These are phyloP conservation scores for Gossypium thurberi DNA, from an alignment of 345 rosid genomes.

Conservation along the genomic window DNA sequence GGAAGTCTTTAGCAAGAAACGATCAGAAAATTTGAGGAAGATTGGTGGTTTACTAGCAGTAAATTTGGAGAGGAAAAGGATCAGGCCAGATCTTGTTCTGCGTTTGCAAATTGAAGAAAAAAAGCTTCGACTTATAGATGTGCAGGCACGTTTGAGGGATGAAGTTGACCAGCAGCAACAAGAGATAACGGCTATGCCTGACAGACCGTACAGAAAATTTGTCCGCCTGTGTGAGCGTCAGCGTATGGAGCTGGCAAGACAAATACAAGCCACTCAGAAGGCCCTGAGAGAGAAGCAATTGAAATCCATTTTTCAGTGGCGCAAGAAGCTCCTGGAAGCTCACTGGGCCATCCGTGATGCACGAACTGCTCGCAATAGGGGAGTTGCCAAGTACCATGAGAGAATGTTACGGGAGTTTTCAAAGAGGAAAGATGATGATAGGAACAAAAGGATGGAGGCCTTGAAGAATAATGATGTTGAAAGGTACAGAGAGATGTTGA, in stretches of 20 bases:
- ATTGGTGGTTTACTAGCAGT: constrained; percentile 70
- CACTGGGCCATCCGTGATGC: constrained; percentile 99
- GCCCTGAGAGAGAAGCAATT: constrained; percentile 87
- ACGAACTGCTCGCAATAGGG: constrained; percentile 93
- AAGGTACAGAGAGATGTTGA: constrained; percentile 96
- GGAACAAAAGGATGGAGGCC: constrained; percentile 98
- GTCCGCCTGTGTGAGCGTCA: constrained; percentile 96
- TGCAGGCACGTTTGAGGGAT: constrained; percentile 83
- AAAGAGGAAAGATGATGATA: constrained; percentile 89
- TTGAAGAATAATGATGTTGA: constrained; percentile 98
- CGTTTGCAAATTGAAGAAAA: constrained; percentile 97
- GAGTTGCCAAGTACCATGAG: constrained; percentile 99
- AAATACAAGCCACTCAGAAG: constrained; percentile 78
- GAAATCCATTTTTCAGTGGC: constrained; percentile 98
- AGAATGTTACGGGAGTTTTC: constrained; percentile 93
- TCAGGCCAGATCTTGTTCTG: constrained; percentile 95
- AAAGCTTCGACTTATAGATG: constrained; percentile 67
- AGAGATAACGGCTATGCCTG: constrained; percentile 99
- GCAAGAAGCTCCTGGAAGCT: constrained; percentile 95
- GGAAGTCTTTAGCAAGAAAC: constrained; percentile 69
- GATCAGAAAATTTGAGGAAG: constrained; percentile 74
- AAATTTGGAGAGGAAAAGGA: constrained; percentile 94
- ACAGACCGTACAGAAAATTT: constrained; percentile 94
- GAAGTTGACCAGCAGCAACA: constrained; percentile 94
- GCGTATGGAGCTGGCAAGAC: constrained; percentile 83